Conservation (phyloP, 805 yeast species). For the Zygotorulaspora chibaensis region DNA sequence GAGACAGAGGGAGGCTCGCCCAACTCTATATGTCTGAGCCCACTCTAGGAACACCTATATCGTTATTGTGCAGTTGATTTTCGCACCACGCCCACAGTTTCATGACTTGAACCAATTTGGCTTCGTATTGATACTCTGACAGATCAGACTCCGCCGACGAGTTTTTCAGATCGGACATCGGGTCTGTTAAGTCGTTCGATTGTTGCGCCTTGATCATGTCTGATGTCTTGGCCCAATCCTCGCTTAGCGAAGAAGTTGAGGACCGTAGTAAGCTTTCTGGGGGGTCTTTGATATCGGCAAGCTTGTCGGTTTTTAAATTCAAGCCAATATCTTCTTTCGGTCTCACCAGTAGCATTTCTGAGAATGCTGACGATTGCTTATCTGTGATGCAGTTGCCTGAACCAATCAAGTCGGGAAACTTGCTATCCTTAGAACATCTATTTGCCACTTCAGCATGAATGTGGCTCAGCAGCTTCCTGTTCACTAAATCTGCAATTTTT, state of each 20-base stretch:
- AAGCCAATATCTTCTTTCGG: conserved; percentile 16
- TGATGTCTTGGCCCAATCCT: conserved; percentile 17
- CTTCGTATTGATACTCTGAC: conserved; percentile 23
- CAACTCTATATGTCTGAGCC: conserved; percentile 14
- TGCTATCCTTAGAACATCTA: conserved; percentile 8
- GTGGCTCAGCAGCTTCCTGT: conserved; percentile 40
- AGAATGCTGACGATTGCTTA: conserved; percentile 8
- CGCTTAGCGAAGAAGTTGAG: conserved; percentile 5
- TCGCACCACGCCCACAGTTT: conserved; percentile 66
- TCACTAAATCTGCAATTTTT: conserved; percentile 66
- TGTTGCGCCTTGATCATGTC: conserved; percentile 12
- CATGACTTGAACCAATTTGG: conserved; percentile 48
- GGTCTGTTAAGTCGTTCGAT: neutral
- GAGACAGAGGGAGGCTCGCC: neutral
- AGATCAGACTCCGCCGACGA: conserved; percentile 6
- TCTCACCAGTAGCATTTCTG: conserved; percentile 16
- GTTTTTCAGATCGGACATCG: neutral
- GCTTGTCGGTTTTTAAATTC: conserved; percentile 10
- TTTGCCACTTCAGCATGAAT: conserved; percentile 24
- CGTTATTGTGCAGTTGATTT: conserved; percentile 42
- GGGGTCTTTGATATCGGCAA: conserved; percentile 12
- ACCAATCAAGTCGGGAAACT: conserved; percentile 22
- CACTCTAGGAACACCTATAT: conserved; percentile 37
- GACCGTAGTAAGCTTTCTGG: conserved; percentile 5
- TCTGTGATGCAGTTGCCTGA: conserved; percentile 12